Evolutionary conservation across 345 rosid genomes (phyloP), one percentile per base, ranked within the genome.

Genomic region (Bruguiera sexangula): DNA sequence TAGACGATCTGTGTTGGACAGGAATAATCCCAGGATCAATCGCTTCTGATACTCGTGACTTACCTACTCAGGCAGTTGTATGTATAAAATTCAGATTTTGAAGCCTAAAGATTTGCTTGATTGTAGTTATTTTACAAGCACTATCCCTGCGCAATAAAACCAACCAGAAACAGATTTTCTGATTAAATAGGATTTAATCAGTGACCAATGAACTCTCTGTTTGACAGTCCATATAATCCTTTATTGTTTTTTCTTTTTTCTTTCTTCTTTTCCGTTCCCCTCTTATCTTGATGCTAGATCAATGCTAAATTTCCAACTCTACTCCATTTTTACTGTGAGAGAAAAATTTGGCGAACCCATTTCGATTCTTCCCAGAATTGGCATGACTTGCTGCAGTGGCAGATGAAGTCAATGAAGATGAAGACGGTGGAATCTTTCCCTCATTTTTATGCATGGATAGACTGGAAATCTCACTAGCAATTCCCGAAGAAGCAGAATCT

Each of bases 331-430:
- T 89, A 61, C 92, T 89, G 54, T 93, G 79, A 1, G 93, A 87
- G 83, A 91, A 89, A 57, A 94, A 87, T 53, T 88, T 89, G 1
- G 97, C 97, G 74, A 94, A 94, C 59, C 98, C 97, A 61, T 89
- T 88, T 53, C 96, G 82, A 68, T 81, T 94, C 86, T 88, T 91
- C 78, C 88, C 96, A 15, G 85, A 79, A 71, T 82, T 79, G 65
- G 69, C 84, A 50, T 85, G 80, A 82, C 76, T 82, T 22, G 82
- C 75, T 36, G 89, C 39, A 39, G 73, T 31, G 7, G 80, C 78
- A 65, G 84, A 79, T 24, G 92, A 75, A 72, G 80, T 58, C n/a
- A 82, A 74, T 5, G 85, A 75, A 3, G 78, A 78, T 37, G 81
- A 73, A 43, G 50, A 43, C 26, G 86, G 81, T 10, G 80, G 75